These are phyloP conservation scores for Cerioporus squamosus DNA, from an alignment of 1,284 basidiomycete genomes.

Conservation along the genomic window DNA sequence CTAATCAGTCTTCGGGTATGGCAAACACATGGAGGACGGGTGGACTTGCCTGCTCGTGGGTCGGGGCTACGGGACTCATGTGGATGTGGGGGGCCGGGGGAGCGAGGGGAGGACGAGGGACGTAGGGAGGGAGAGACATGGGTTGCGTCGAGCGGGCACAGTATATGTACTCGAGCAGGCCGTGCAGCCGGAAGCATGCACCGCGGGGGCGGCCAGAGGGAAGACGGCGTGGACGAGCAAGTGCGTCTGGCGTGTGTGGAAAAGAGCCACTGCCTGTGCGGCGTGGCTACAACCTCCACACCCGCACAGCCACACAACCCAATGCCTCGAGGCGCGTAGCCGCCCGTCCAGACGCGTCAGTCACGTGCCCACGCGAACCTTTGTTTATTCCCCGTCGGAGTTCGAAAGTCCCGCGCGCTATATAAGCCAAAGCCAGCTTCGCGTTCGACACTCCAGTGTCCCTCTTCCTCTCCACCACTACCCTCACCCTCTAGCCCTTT, in stretches of 20 bases:
- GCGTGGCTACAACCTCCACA: background rate
- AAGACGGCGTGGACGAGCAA: conserved; percentile 10
- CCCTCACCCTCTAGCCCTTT: conserved; percentile 20
- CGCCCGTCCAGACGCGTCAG: conserved; percentile 28
- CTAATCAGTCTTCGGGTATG: background rate
- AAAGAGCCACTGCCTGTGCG: too few relatives aligned
- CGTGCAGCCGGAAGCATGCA: conserved; percentile 11
- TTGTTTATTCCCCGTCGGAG: conserved; percentile 37
- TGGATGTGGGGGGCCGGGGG: conserved; percentile 21
- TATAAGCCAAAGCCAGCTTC: conserved; percentile 34
- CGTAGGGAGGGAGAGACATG: conserved; percentile 31
- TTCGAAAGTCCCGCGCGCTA: conserved; percentile 37
- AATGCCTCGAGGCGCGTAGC: conserved; percentile 6
- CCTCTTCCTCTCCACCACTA: conserved; percentile 35
- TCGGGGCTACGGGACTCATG: conserved; percentile 35
- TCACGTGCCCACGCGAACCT: conserved; percentile 32
- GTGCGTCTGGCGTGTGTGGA: background rate
- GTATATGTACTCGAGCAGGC: conserved; percentile 13
- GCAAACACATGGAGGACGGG: conserved; percentile 4
- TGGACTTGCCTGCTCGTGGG: conserved; percentile 35
- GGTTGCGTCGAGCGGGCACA: conserved; percentile 5
- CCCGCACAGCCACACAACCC: conserved; percentile 3
- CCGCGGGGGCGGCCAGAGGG: conserved; percentile 2
- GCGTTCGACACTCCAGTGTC: conserved; percentile 26
- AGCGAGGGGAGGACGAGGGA: conserved; percentile 33